phyloP scores from a whole-genome alignment of 2,329 filamentous ascomycete species.

The Chrysoporthe deuterocubensis region DNA sequence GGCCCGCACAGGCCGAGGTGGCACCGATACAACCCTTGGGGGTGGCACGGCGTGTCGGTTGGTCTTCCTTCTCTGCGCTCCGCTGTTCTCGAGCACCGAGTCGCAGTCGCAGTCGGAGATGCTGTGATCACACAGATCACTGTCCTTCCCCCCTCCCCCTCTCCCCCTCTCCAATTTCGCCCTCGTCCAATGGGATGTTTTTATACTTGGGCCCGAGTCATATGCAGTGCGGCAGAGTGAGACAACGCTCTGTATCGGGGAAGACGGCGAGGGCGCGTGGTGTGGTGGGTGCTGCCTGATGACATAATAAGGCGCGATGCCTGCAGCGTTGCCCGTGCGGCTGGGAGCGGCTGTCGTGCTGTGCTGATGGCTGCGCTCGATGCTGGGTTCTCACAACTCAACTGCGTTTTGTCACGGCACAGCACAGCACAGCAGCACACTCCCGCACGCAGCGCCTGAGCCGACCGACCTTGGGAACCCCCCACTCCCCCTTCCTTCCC shows the following conservation, averaged over 20 bases:
- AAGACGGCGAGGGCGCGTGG: too few relatives aligned
- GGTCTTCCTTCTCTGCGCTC: not conserved
- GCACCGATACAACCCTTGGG: not conserved
- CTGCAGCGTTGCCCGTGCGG: too few relatives aligned
- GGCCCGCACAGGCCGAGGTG: not conserved
- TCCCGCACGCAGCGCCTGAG: too few relatives aligned
- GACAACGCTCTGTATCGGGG: not conserved
- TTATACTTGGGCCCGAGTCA: not conserved
- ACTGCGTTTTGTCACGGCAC: too few relatives aligned
- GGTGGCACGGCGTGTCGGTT: not conserved
- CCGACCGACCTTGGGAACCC: too few relatives aligned
- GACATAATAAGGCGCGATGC: too few relatives aligned
- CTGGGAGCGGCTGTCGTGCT: too few relatives aligned
- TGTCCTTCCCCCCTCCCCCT: not conserved
- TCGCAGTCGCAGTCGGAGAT: not conserved
- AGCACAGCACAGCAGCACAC: too few relatives aligned
- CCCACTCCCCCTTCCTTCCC: too few relatives aligned
- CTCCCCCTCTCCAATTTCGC: not conserved
- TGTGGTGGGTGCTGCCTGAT: too few relatives aligned
- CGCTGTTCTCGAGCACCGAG: not conserved
- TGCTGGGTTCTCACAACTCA: too few relatives aligned
- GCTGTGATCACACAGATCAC: not conserved
- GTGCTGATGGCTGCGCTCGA: too few relatives aligned
- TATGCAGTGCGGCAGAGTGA: not conserved
- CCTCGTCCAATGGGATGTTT: not conserved